phyloP scores from a whole-genome alignment of 768 basidiomycete genomes.

The Leccinellum luteum region DNA sequence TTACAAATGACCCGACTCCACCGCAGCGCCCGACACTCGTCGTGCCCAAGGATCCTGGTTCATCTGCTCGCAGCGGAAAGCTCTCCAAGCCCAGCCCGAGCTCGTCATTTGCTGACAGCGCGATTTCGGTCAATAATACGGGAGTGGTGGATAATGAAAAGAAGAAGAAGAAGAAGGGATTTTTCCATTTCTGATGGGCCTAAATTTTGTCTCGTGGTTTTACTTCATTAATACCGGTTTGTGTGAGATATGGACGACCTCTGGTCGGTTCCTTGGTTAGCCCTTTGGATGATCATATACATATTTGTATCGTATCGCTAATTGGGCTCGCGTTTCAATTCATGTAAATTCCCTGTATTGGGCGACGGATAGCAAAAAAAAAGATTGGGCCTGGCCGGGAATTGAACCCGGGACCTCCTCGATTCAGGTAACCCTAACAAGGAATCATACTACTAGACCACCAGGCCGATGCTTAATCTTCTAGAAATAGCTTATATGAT shows the following conservation, averaged over 20 bases:
- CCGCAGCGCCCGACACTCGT: conserved; percentile 25
- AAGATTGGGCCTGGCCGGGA: conserved; percentile 47
- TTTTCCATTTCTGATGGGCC: conserved; percentile 63
- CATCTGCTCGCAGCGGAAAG: conserved; percentile 18
- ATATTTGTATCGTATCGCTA: conserved; percentile 12
- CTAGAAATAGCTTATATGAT: neutral
- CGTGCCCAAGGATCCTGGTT: conserved; percentile 26
- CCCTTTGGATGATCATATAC: neutral
- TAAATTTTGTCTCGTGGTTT: neutral
- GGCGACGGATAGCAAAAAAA: too few relatives aligned
- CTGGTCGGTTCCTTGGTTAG: neutral
- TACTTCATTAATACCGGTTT: neutral
- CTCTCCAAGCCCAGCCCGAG: conserved; percentile 39
- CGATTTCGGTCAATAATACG: conserved; percentile 41
- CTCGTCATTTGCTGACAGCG: conserved; percentile 53
- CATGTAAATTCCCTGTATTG: too few relatives aligned
- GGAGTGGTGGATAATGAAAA: conserved; percentile 49
- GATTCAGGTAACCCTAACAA: conserved; percentile 45
- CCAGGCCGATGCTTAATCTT: conserved; percentile 32
- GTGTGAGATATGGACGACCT: neutral
- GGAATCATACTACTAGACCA: conserved; percentile 57
- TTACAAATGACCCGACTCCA: conserved; percentile 36
- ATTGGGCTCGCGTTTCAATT: conserved; percentile 4
- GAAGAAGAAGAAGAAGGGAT: conserved; percentile 75
- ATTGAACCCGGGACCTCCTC: conserved; percentile 64